Base-by-base conservation (phyloP, 2,329 filamentous ascomycete genomes). In the Exophiala phaeomuriformis region DNA sequence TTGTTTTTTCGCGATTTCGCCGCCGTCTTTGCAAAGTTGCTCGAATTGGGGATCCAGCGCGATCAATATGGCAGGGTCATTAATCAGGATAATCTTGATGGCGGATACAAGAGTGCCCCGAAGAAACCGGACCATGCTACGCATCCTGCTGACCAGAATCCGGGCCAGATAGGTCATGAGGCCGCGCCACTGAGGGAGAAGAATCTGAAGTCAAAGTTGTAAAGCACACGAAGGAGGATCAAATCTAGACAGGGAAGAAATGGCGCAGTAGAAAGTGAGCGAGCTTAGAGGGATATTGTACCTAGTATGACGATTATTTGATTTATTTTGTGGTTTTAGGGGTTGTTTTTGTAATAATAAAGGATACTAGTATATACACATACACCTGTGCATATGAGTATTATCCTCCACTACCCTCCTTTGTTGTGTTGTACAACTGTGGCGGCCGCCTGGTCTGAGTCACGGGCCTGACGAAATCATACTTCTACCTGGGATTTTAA, bases 1-100 rank as follows among this genome's bases (percentile, higher is more conserved):
- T 56, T 74, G 42, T 84, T 84, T 70, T 84, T 82, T 61, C 72
- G 73, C 43, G 75, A 84, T 64, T 84, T 84, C 62, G 64, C 73
- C 9, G 73, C 73, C 53, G 81, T 74, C 0, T 84, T 84, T 65
- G 75, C 72, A 7, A 83, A 83, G 68, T 62, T 84, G 65, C 63
- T 84, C 48, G 81, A 84, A 67, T 65, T 84, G 57, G 81, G 81
- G 0, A 81, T 84, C 52, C 62, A 67, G 46, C 71, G 81, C 39
- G 80, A 84, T 62, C 74, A 64, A 6, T 64, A 71, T 5, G 81
- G 78, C 0, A 71, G 65, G 5, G 69, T 84, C 37, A 65, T 73
- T 32, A 83, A 84, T 62, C 70, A 74, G 7, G 80, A 83, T 61
- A 82, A 82, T 61, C 65, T 71, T 45, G 72, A 74, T 59, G 80